These are phyloP conservation scores for Polytrichum formosum DNA, from an alignment of 225 moss, liverwort and hornwort genomes.

Conservation along the genomic window DNA sequence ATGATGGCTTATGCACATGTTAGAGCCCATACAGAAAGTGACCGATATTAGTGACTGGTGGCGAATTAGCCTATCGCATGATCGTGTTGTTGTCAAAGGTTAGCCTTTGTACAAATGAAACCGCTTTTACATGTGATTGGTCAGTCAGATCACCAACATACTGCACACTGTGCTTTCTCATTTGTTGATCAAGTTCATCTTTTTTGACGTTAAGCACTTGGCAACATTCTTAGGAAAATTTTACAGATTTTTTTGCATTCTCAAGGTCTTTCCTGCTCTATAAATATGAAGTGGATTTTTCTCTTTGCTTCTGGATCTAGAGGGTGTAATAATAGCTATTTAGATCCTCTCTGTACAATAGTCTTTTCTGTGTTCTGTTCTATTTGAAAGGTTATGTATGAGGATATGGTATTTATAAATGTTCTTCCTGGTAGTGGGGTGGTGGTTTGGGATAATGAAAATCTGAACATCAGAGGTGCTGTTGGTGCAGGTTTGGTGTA, in stretches of 20 bases:
- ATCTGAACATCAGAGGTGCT: background rate
- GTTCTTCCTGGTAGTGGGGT: no score
- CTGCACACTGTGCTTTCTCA: background rate
- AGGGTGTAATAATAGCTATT: no score
- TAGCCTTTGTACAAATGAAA: slow-evolving; percentile 7
- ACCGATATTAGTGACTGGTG: slow-evolving; percentile 4
- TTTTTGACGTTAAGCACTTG: background rate
- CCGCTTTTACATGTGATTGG: slow-evolving; percentile 18
- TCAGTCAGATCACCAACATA: slow-evolving; percentile 15
- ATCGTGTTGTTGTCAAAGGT: background rate
- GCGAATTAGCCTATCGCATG: slow-evolving; percentile 26
- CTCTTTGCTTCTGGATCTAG: no score
- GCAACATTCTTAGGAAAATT: no score
- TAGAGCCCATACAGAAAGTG: no score
- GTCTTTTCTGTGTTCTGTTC: no score
- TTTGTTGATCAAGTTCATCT: background rate
- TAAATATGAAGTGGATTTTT: no score
- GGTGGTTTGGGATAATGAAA: no score
- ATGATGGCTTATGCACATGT: no score
- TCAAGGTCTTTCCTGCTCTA: background rate
- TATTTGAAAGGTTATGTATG: no score
- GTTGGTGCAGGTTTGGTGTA: slow-evolving; percentile 50
- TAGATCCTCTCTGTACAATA: no score
- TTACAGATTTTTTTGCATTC: background rate
- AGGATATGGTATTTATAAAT: no score